Base-by-base conservation (phyloP, 805 yeast species). In the Tetrapisispora iriomotensis region DNA sequence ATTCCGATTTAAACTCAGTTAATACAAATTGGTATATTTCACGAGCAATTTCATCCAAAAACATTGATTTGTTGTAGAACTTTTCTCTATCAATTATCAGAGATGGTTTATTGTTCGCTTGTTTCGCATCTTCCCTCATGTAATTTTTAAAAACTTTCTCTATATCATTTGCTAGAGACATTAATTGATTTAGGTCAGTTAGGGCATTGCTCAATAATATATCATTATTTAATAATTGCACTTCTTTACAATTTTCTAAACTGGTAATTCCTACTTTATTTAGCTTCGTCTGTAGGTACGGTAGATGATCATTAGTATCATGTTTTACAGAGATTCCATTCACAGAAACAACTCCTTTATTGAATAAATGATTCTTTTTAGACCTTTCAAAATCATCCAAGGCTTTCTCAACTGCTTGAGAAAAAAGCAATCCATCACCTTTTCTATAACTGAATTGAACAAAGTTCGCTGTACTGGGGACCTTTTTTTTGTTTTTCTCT, bases 81-180 rank as follows among this genome's bases (percentile, higher is more conserved):
- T 62, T 44, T 30, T 52, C 54, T 36, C 66, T 50, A 20, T 63
- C 66, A 10, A 61, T 53, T 4, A 57, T 55, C 6, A 62, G 43
- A 4, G 45, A 32, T 4, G 57, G 52, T 24, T 26, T 44, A 30
- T 23, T 26, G 26, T 30, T 26, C 3, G 37, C 20, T n/a, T 40
- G 14, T 24, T 33, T 3, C 28, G 40, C 3, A 42, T 40, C 37
- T 40, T 36, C 15, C 23, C 39, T 38, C 8, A 62, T 63, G 41
- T 63, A 55, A 3, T 58, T 49, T 36, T 61, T 58, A 18, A 72
- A 79, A 22, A 87, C 58, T 27, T 66, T 61, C 18, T 80, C 72
- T 37, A 88, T 70, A 43, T 86, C 88, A 46, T 74, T 74, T 2
- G 88, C 94, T 48, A 82, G 74, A n/a, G 75, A 69, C 79, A 84